Percentiles rank a stretch among this genome's conserved stretches.
Evolutionary conservation across 352 stramenopile genomes (phyloP).

Genomic region (Albugo candida): DNA sequence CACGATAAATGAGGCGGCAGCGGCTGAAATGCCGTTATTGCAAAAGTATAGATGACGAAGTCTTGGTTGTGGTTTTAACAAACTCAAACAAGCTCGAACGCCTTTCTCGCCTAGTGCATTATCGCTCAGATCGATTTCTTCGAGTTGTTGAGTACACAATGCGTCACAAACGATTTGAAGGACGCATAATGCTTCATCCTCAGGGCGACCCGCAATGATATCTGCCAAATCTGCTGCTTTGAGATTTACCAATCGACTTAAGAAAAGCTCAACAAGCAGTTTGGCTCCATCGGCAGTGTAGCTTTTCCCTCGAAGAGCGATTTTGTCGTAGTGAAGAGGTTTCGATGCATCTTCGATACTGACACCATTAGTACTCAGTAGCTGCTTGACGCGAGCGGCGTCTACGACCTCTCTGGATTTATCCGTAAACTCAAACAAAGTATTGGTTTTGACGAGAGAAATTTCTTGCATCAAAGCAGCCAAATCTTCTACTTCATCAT

Average conservation of each 20-base stretch:
- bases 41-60: constrained; percentile 46
- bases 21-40: constrained; percentile 65
- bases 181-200: constrained; percentile 80
- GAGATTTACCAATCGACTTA: constrained; percentile 22
- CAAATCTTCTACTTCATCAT: constrained; percentile 37
- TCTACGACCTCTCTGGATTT: constrained; percentile 32
- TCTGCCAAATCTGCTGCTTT: constrained; percentile 76
- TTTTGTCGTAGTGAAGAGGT: constrained; percentile 24
- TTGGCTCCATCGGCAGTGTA: constrained; percentile 49
- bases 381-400: constrained; percentile 20
- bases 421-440: too few species aligned
- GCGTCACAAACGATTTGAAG: constrained; percentile 62
- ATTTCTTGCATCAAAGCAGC: constrained; percentile 20
- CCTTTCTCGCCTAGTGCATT: constrained; percentile 63
- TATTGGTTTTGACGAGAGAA: too few species aligned
- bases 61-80: constrained; percentile 44
- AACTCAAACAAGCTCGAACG: constrained; percentile 43
- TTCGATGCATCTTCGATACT: constrained; percentile 11
- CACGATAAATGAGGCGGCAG: constrained; percentile 32
- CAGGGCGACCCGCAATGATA: constrained; percentile 79
- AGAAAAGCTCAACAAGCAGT: constrained; percentile 28
- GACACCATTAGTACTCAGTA: constrained; percentile 25
- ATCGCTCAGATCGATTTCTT: constrained; percentile 75
- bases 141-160: constrained; percentile 48
- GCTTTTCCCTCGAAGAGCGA: constrained; percentile 56